Evolutionary conservation across 176 grass and related monocot genomes (phyloP).

Genomic region (Triticum urartu): DNA sequence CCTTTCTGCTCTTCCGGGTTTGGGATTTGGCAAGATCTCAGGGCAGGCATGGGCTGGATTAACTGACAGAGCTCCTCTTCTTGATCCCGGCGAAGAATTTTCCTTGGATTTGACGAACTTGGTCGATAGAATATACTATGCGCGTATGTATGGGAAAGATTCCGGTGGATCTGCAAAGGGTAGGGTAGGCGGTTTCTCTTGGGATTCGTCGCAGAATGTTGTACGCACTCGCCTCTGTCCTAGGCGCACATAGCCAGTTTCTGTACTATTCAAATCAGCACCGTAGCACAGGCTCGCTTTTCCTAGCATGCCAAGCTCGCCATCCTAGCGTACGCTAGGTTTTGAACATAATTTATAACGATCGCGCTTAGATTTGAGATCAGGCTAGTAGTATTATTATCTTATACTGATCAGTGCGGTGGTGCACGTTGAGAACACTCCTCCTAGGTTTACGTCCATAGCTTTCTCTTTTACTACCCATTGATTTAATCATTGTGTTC

Average conservation of each 20-base stretch:
- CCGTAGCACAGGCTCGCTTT: neutral
- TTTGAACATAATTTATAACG: neutral
- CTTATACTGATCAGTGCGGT: neutral
- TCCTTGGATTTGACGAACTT: constrained; percentile 24
- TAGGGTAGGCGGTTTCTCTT: constrained; percentile 8
- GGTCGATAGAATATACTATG: neutral
- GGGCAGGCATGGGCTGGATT: constrained; percentile 35
- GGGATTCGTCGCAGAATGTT: constrained; percentile 50
- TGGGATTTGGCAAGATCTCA: constrained; percentile 24
- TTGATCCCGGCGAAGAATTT: constrained; percentile 41
- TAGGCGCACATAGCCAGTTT: neutral
- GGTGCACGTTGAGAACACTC: neutral
- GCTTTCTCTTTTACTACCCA: neutral
- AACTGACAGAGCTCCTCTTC: neutral
- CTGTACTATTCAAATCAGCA: constrained; percentile 13
- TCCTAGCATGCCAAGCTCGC: neutral
- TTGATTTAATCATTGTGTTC: constrained; percentile 1
- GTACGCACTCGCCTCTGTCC: constrained; percentile 15
- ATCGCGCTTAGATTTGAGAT: constrained; percentile 15
- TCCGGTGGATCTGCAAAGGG: constrained; percentile 37
- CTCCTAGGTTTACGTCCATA: neutral
- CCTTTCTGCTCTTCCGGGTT: neutral
- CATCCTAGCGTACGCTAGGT: neutral
- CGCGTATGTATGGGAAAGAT: constrained; percentile 27
- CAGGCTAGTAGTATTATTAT: neutral